Percentiles rank a stretch among this genome's conserved stretches.
phyloP scores from a whole-genome alignment of 805 yeast species.

The Metschnikowia continentalis region DNA sequence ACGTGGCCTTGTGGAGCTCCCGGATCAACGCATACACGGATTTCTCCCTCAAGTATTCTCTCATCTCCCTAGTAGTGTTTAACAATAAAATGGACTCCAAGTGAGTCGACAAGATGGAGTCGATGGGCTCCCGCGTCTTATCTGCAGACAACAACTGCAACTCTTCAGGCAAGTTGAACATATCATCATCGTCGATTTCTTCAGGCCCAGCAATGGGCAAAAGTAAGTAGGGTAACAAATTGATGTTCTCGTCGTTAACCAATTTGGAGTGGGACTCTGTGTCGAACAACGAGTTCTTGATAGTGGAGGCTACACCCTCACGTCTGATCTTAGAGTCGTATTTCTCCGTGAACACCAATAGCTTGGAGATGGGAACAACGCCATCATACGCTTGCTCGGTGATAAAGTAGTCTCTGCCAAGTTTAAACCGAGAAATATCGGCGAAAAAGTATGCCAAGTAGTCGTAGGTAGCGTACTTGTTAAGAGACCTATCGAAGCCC shows the following conservation, averaged over 20 bases:
- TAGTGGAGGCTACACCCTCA: constrained; percentile 89
- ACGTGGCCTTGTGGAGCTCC: constrained; percentile 68
- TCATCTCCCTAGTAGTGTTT: constrained; percentile 66
- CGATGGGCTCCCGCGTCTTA: constrained; percentile 69
- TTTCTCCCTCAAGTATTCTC: constrained; percentile 76
- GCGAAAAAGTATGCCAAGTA: constrained; percentile 86
- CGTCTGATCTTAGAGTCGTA: constrained; percentile 76
- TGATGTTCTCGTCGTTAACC: constrained; percentile 57
- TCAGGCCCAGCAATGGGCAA: constrained; percentile 79
- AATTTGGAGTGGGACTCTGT: constrained; percentile 59
- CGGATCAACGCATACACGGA: constrained; percentile 83
- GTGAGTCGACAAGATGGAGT: constrained; percentile 62
- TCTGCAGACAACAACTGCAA: constrained; percentile 74
- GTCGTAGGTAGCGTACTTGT: constrained; percentile 71
- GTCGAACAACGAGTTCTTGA: constrained; percentile 86
- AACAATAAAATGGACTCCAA: constrained; percentile 76
- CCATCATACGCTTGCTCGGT: constrained; percentile 68
- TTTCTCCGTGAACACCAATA: constrained; percentile 77
- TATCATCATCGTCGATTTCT: constrained; percentile 75
- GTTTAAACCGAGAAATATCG: constrained; percentile 72
- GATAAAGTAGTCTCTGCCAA: constrained; percentile 75
- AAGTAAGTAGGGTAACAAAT: constrained; percentile 75
- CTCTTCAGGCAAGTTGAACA: constrained; percentile 83
- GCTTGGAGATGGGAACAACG: constrained; percentile 75
- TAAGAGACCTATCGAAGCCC: constrained; percentile 69